Conservation (phyloP, 2,329 filamentous ascomycete genomes). For the Aspergillus sergii region DNA sequence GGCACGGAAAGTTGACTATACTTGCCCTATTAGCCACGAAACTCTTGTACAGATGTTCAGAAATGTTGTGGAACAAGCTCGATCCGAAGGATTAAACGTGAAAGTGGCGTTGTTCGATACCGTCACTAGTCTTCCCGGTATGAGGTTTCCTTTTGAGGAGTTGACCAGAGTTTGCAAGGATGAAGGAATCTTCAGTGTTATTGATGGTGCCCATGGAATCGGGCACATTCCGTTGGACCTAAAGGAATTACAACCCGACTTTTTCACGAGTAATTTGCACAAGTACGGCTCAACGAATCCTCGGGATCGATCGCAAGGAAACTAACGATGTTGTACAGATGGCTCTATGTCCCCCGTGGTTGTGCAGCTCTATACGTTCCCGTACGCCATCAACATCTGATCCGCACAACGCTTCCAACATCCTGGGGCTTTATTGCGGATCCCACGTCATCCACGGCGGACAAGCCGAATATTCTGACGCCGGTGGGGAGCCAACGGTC, state of each 20-base stretch:
- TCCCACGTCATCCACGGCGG: background rate
- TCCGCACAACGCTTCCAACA: constrained; percentile 5
- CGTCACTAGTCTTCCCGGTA: background rate
- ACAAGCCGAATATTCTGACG: background rate
- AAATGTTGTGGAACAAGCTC: background rate
- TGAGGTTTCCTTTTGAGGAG: constrained; percentile 6
- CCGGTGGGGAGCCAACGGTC: background rate
- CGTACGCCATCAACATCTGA: constrained; percentile 1
- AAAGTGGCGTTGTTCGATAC: background rate
- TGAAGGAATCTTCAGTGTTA: background rate
- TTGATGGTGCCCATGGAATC: constrained; percentile 8
- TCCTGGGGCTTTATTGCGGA: constrained; percentile 5
- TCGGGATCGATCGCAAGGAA: background rate
- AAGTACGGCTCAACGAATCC: background rate
- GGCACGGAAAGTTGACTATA: background rate
- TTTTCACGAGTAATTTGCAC: constrained; percentile 5
- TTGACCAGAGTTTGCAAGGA: constrained; percentile 2
- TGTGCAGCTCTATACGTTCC: constrained; percentile 3
- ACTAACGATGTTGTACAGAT: background rate
- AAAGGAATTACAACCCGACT: background rate
- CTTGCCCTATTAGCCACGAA: constrained; percentile 4
- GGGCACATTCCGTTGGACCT: constrained; percentile 7
- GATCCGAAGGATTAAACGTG: background rate
- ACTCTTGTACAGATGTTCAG: constrained; percentile 1
- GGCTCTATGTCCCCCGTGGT: constrained; percentile 7